These are phyloP conservation scores for Orbilia ellipsospora DNA, from an alignment of 2,329 filamentous ascomycete genomes.

Conservation along the genomic window DNA sequence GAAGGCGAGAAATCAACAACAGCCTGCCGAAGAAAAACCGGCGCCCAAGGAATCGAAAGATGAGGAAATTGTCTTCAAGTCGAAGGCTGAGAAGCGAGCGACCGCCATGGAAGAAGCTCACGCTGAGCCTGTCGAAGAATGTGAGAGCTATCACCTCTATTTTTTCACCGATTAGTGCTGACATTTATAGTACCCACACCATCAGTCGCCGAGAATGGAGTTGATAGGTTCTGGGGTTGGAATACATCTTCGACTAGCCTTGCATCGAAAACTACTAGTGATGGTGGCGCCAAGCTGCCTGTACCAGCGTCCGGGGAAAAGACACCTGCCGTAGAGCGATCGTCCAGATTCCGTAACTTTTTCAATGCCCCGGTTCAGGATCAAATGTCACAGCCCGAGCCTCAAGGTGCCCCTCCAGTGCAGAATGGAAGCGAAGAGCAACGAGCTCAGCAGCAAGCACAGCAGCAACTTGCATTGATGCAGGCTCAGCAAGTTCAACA, in stretches of 20 bases:
- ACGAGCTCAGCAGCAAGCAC: slow-evolving; percentile 15
- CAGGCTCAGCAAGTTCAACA: slow-evolving; percentile 43
- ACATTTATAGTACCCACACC: slow-evolving; percentile 51
- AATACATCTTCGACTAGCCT: slow-evolving; percentile 60
- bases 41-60: slow-evolving; percentile 34
- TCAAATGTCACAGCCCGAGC: slow-evolving; percentile 10
- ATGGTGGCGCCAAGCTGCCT: slow-evolving; percentile 59
- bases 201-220: slow-evolving; percentile 63
- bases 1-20: slow-evolving; percentile 62
- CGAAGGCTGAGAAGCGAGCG: slow-evolving; percentile 49
- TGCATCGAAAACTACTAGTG: slow-evolving; percentile 56
- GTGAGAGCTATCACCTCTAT: slow-evolving; percentile 14
- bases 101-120: slow-evolving; percentile 49
- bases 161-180: slow-evolving; percentile 13
- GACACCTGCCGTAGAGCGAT: slow-evolving; percentile 60
- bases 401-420: slow-evolving; percentile 13
- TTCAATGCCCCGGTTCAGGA: slow-evolving; percentile 56
- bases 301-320: slow-evolving; percentile 58
- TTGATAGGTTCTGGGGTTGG: slow-evolving; percentile 66
- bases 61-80: slow-evolving; percentile 53
- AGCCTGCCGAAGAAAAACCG: slow-evolving; percentile 40
- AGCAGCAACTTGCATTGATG: slow-evolving; percentile 31
- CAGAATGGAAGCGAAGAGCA: slow-evolving; percentile 33
- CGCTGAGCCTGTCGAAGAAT: slow-evolving; percentile 36
- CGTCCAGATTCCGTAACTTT: slow-evolving; percentile 67